These are phyloP conservation scores for Populus hybrid DNA, from an alignment of 441 rosid species.

Conservation along the genomic window DNA sequence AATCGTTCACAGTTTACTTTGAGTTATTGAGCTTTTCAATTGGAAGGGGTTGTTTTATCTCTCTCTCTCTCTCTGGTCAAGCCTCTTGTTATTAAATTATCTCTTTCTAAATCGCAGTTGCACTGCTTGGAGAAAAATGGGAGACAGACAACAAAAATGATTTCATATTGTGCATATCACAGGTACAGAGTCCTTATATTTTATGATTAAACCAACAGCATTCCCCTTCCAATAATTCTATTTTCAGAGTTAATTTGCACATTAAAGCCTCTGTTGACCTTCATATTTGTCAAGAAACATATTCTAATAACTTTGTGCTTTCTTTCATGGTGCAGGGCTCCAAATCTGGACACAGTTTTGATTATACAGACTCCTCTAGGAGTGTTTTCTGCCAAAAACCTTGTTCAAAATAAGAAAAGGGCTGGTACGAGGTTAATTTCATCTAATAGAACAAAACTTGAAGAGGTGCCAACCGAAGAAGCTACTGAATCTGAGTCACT, in stretches of 20 bases:
- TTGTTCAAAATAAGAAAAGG: conserved; percentile 68
- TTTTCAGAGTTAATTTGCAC: not conserved
- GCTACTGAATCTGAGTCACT: conserved; percentile 46
- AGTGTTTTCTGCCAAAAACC: conserved; percentile 83
- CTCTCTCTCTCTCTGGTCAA: not conserved
- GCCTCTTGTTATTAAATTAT: not conserved
- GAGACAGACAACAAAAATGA: conserved; percentile 81
- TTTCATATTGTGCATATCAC: conserved; percentile 93
- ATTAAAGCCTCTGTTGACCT: not conserved
- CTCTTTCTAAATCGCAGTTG: conserved; percentile 49
- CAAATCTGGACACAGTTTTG: conserved; percentile 88
- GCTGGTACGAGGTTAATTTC: conserved; percentile 83
- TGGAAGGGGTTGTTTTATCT: not conserved
- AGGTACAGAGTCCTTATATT: conserved; percentile 40
- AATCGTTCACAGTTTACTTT: not conserved
- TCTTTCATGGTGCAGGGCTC: conserved; percentile 59
- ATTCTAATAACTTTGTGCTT: not conserved
- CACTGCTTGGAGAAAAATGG: conserved; percentile 96
- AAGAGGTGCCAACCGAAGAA: conserved; percentile 55
- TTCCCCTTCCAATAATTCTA: not conserved
- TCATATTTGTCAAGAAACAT: not conserved
- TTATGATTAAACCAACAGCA: not conserved
- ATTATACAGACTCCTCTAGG: conserved; percentile 88
- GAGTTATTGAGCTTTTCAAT: not conserved
- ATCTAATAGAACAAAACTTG: conserved; percentile 51